These are phyloP conservation scores for Crotalaria pallida DNA, from an alignment of 306 rosid genomes.

Conservation along the genomic window DNA sequence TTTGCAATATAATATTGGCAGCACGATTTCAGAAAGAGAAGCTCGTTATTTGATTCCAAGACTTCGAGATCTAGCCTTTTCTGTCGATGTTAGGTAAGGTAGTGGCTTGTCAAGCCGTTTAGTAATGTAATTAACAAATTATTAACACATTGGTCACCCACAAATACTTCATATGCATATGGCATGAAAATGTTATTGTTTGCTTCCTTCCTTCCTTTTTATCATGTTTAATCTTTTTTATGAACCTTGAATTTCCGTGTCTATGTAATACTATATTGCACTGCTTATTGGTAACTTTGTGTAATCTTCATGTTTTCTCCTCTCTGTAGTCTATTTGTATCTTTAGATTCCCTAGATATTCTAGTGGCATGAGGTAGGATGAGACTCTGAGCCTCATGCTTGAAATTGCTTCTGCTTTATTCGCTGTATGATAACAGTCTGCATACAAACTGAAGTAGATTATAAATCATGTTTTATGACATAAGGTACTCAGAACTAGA, in stretches of 20 bases:
- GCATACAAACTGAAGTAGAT: conserved; percentile 6
- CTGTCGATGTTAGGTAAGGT: conserved; percentile 73
- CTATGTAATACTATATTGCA: not conserved
- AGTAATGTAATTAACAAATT: not conserved
- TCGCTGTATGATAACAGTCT: not conserved
- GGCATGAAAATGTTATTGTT: too few relatives aligned
- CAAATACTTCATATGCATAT: too few relatives aligned
- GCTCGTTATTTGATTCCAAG: conserved; percentile 75
- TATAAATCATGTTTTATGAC: not conserved
- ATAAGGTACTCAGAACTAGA: conserved; percentile 50
- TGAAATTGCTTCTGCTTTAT: too few relatives aligned
- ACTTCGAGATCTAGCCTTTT: conserved; percentile 87
- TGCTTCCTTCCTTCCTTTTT: too few relatives aligned
- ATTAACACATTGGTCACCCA: not conserved
- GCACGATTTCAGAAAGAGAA: conserved; percentile 77
- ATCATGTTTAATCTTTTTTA: not conserved
- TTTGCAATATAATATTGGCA: conserved; percentile 35
- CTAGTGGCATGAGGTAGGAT: too few relatives aligned
- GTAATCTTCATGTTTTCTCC: not conserved
- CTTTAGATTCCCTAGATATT: too few relatives aligned
- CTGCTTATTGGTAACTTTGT: not conserved
- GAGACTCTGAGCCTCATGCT: too few relatives aligned
- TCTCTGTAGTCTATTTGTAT: too few relatives aligned
- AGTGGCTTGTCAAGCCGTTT: not conserved
- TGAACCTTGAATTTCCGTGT: not conserved